Evolutionary conservation across 2,329 filamentous ascomycete species (phyloP).

Genomic region (Ceratocystis papillata): DNA sequence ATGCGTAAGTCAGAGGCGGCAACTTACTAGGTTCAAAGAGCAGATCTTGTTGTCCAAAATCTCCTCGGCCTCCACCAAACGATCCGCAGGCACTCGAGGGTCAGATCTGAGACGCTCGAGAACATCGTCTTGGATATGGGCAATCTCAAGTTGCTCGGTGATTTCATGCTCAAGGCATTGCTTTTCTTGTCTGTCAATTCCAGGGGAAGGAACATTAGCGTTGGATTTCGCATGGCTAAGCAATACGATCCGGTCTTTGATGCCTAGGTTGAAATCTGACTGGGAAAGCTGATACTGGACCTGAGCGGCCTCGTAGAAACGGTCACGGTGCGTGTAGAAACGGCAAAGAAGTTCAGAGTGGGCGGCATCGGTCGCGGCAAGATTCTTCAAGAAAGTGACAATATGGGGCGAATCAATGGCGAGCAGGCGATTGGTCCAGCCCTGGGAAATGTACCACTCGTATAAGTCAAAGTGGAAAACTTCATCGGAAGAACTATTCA

Average conservation of each 20-base stretch:
- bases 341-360: constrained; percentile 88
- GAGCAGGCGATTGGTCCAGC: constrained; percentile 75
- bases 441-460: constrained; percentile 86
- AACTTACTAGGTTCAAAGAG: constrained; percentile 61
- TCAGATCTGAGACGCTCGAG: constrained; percentile 68
- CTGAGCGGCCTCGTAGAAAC: constrained; percentile 75
- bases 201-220: constrained; percentile 69
- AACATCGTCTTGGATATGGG: constrained; percentile 88
- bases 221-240: constrained; percentile 87
- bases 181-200: constrained; percentile 66
- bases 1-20: neutral
- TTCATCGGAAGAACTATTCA: constrained; percentile 78
- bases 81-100: constrained; percentile 52
- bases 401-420: constrained; percentile 77
- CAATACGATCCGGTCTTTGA: constrained; percentile 79
- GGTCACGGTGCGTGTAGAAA: constrained; percentile 75
- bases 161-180: constrained; percentile 79
- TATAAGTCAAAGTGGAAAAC: constrained; percentile 96
- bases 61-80: constrained; percentile 52
- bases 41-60: constrained; percentile 69
- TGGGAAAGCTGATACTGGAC: constrained; percentile 77
- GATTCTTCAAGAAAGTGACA: constrained; percentile 70
- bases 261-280: constrained; percentile 66
- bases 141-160: constrained; percentile 76
- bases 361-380: constrained; percentile 57